Base-by-base conservation (phyloP, 208 protist species). In the Wallacemonas collosoma region DNA sequence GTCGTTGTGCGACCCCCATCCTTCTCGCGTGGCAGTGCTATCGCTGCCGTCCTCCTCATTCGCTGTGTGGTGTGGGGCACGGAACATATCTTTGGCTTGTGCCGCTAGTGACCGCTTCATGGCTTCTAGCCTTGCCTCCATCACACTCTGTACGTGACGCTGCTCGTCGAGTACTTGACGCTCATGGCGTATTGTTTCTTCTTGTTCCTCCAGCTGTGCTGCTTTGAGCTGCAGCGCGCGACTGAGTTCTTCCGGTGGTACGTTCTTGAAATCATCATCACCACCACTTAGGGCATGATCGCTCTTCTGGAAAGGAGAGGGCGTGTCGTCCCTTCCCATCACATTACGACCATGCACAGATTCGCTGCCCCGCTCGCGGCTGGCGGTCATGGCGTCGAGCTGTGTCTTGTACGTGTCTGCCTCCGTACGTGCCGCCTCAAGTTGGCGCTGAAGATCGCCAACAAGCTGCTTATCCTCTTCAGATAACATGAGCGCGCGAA, bases 401-500 rank as follows among this genome's bases (percentile, higher is more conserved):
- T 73, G 75, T 66, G 74, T 39, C 57, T 74, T 79, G 84, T 85
- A 90, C 12, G 51, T 47, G 57, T 91, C 86, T 1, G 81, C 81
- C 65, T 90, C 86, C 11, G 83, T 84, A 7, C 78, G 68, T 15
- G 73, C 82, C 15, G 69, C 71, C 64, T 90, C 78, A 43, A 89
- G 69, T 41, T 76, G 60, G 35, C 9, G 58, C 77, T 91, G 83
- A 56, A 94, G 74, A 14, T 85, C 75, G 48, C 79, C 70, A n/a
- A 89, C 79, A 15, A 87, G 66, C 15, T 75, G 72, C 57, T 86
- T 84, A 53, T 81, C 82, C 51, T 89, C 86, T 55, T 91, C 89
- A 11, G 86, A 86, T 60, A 94, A 76, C 76, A 91, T 82, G 17
- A 91, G 69, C 5, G 86, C 73, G 38, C 76, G 70, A 35, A 94